A percentile compares a stretch with the other conserved stretches of the same genome.
Evolutionary conservation across 352 stramenopile species (phyloP).

Genomic region (Globisporangium recalcitrans): DNA sequence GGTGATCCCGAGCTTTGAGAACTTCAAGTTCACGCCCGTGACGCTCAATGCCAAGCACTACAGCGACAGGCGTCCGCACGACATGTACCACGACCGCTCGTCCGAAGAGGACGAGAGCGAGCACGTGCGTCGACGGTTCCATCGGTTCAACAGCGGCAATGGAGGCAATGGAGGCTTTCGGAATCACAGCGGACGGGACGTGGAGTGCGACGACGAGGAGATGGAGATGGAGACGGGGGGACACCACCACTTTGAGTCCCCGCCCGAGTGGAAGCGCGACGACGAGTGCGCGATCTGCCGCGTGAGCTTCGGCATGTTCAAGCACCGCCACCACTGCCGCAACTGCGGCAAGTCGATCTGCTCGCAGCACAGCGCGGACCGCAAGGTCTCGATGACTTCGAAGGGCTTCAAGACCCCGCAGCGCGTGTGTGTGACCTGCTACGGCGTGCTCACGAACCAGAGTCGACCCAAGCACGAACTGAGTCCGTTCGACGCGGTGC

Average conservation of each 20-base stretch:
- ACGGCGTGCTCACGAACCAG: slow-evolving; percentile 55
- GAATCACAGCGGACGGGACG: slow-evolving; percentile 13
- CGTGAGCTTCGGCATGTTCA: slow-evolving; percentile 78
- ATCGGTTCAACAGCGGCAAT: slow-evolving; percentile 9
- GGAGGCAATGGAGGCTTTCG: not conserved
- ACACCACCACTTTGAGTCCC: slow-evolving; percentile 33
- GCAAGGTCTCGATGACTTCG: slow-evolving; percentile 62
- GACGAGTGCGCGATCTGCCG: slow-evolving; percentile 76
- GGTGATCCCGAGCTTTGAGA: slow-evolving; percentile 47
- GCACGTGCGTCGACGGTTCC: slow-evolving; percentile 17
- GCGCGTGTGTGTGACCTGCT: slow-evolving; percentile 75
- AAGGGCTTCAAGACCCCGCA: slow-evolving; percentile 78
- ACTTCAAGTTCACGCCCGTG: slow-evolving; percentile 18
- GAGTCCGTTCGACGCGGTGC: slow-evolving; percentile 20
- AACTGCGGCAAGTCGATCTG: slow-evolving; percentile 84
- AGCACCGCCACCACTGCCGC: slow-evolving; percentile 80
- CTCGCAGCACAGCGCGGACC: slow-evolving; percentile 75
- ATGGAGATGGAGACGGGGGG: not conserved
- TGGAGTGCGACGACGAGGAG: slow-evolving; percentile 7
- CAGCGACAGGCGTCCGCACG: slow-evolving; percentile 15
- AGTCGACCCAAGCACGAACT: slow-evolving; percentile 24
- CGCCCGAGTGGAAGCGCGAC: slow-evolving; percentile 71
- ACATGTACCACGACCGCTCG: slow-evolving; percentile 17
- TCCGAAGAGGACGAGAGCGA: slow-evolving; percentile 25
- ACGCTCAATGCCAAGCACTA: slow-evolving; percentile 7